Evolutionary conservation across 352 stramenopile species (phyloP).

Genomic region (Globisporangium carolinianum): DNA sequence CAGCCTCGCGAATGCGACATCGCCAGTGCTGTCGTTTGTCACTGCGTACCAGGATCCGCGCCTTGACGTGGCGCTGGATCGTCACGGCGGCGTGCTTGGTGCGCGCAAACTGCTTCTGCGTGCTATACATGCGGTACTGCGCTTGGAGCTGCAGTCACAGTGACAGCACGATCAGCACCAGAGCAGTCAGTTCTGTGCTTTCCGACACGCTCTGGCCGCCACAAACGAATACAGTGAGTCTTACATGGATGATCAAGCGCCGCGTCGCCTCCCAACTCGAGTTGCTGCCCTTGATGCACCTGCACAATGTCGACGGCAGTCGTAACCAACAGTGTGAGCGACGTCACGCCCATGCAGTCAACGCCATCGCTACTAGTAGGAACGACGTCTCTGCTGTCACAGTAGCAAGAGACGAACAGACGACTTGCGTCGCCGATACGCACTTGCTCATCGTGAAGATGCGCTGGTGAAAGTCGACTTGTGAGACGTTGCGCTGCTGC

Average conservation of each 20-base stretch:
- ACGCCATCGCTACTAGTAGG: too few species aligned
- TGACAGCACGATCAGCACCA: neutral
- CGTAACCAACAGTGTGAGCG: too few species aligned
- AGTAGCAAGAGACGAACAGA: too few species aligned
- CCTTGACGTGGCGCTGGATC: slow-evolving; percentile 51
- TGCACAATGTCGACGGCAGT: slow-evolving; percentile 6
- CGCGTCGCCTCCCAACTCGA: slow-evolving; percentile 61
- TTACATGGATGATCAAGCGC: slow-evolving; percentile 58
- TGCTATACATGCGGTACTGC: slow-evolving; percentile 63
- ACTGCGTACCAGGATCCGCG: slow-evolving; percentile 38
- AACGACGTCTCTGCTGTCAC: too few species aligned
- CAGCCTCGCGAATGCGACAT: neutral
- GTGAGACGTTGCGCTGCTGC: slow-evolving; percentile 66
- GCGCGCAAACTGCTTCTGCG: slow-evolving; percentile 37
- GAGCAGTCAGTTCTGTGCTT: too few species aligned
- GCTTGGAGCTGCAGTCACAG: slow-evolving; percentile 47
- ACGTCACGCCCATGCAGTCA: too few species aligned
- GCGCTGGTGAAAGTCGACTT: slow-evolving; percentile 67
- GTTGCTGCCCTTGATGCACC: slow-evolving; percentile 43
- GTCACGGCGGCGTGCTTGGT: slow-evolving; percentile 27
- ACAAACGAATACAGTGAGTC: neutral
- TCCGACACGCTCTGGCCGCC: too few species aligned
- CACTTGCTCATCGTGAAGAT: slow-evolving; percentile 64
- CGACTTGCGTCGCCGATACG: neutral
- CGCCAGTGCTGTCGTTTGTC: neutral